Conservation (phyloP, 176 grass and related monocot species). For the Themeda triandra region DNA sequence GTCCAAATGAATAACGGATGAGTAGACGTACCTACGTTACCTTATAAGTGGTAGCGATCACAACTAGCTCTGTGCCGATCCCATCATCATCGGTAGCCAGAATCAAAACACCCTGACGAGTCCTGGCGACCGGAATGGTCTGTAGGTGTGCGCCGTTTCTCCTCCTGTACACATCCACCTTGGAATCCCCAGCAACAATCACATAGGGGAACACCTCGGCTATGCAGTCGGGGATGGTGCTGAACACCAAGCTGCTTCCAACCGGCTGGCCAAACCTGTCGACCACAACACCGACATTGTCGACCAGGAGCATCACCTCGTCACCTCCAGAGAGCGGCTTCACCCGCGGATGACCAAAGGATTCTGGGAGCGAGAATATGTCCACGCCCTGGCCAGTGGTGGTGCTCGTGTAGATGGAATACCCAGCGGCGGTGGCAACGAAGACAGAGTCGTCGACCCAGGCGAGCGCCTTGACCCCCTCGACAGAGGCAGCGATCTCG, state of each 20-base stretch:
- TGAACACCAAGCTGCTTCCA: conserved; percentile 82
- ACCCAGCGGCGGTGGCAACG: conserved; percentile 55
- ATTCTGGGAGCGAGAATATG: conserved; percentile 79
- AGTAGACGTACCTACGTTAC: conserved; percentile 87
- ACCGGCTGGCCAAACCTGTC: conserved; percentile 56
- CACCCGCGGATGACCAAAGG: conserved; percentile 48
- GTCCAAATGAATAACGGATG: background rate
- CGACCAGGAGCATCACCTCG: conserved; percentile 75
- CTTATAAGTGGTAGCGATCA: conserved; percentile 85
- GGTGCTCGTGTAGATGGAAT: conserved; percentile 47
- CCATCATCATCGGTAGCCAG: conserved; percentile 56
- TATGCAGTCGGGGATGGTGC: conserved; percentile 54
- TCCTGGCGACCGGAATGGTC: conserved; percentile 48
- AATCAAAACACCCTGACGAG: conserved; percentile 36
- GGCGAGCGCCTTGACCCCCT: conserved; percentile 64
- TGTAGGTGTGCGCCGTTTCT: conserved; percentile 62
- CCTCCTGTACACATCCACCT: conserved; percentile 80
- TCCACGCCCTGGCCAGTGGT: conserved; percentile 28
- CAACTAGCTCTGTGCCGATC: conserved; percentile 35
- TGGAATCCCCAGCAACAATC: conserved; percentile 54
- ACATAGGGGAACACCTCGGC: conserved; percentile 66
- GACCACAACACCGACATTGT: conserved; percentile 78
- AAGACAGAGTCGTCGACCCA: conserved; percentile 75
- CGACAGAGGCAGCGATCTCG: conserved; percentile 50
- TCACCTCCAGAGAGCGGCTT: conserved; percentile 59